Base-by-base conservation (phyloP, 2,329 filamentous ascomycete genomes). In the Fusarium caatingaense region DNA sequence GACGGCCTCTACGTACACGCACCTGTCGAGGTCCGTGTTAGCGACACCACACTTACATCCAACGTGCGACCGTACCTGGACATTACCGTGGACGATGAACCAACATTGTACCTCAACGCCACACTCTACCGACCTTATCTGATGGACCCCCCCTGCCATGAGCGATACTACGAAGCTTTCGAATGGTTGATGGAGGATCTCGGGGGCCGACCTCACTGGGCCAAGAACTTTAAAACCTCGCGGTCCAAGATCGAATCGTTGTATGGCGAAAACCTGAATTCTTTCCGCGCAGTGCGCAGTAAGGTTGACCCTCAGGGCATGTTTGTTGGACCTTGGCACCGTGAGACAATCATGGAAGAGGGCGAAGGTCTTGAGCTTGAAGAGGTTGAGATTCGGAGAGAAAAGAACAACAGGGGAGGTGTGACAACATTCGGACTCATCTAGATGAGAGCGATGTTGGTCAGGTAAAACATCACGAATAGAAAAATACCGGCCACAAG, bases 311-410 rank as follows among this genome's bases (percentile, higher is more conserved):
- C 92, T 0, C 89, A 94, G 65, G 93, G 93, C 60, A 91, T 97
- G 87, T 97, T 97, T 80, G 85, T 95, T 16, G 95, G 95, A 4
- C 90, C 94, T 50, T 99, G 95, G 95, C 93, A 98, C 80, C 86
- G 92, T 28, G 86, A 91, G 54, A 88, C 88, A 73, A 82, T 97
- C 21, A 78, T 89, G 44, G 78, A 74, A 5, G 77, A 78, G 20
- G 78, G 74, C 1, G 64, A 74, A 6, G 77, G 71, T 53, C 74
- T 82, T 16, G 70, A 75, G 34, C 66, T 83, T 30, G 81, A 83
- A 56, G 80, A 82, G 72, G 68, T 78, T 8, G 80, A 82, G 68
- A 64, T 71, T 23, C 66, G 64, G 20, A 72, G 79, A 50, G 68
- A 64, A 28, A 69, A 71, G 37, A 76, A 71, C 13, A 46, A 56